phyloP scores from a whole-genome alignment of 257 asterid genomes.

The Nicotiana paniculata region DNA sequence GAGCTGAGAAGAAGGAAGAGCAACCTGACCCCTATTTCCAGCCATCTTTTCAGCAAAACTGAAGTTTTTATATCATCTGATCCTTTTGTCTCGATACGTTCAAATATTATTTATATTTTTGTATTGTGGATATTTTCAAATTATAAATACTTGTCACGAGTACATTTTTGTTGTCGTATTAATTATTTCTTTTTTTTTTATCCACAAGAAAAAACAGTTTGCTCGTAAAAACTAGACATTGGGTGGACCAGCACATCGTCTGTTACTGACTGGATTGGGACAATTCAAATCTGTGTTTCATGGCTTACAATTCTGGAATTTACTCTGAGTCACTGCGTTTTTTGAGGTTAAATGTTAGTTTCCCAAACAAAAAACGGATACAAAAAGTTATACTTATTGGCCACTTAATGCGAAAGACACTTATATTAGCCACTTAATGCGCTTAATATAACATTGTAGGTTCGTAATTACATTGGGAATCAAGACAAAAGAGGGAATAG shows the following conservation, averaged over 20 bases:
- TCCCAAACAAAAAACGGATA: not conserved
- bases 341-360: not conserved
- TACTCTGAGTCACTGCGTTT: not conserved
- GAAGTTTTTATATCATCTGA: not conserved
- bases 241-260: not conserved
- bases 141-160: not conserved
- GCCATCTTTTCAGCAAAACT: not conserved
- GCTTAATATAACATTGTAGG: no score
- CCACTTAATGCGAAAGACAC: no score
- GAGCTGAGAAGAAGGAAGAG: not conserved
- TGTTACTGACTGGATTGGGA: not conserved
- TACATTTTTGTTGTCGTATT: not conserved
- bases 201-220: conserved; percentile 4
- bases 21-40: not conserved
- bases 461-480: not conserved
- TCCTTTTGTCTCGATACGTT: not conserved
- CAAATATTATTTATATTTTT: not conserved
- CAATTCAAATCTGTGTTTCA: not conserved
- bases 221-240: not conserved
- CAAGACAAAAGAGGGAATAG: not conserved
- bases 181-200: not conserved
- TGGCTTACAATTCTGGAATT: not conserved
- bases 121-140: not conserved
- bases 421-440: no score
- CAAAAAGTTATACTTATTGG: no score